Evolutionary conservation across 345 rosid genomes (phyloP).

Genomic region (Aurinia saxatilis): DNA sequence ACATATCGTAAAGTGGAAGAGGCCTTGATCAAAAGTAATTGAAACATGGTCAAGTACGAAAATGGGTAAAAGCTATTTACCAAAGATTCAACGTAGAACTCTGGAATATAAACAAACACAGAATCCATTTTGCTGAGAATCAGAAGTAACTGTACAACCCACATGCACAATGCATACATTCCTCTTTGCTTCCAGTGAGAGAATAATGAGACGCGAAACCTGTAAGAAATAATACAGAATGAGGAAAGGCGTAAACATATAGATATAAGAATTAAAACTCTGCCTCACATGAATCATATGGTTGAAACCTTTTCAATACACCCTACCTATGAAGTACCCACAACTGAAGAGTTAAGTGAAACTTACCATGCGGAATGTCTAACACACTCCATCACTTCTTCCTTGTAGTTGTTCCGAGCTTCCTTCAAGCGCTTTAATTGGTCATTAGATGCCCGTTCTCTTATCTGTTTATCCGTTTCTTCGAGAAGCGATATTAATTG

Average conservation of each 20-base stretch:
- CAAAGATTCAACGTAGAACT: slow-evolving; percentile 85
- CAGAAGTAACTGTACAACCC: slow-evolving; percentile 86
- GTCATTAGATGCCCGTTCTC: slow-evolving; percentile 58
- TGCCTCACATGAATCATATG: not conserved
- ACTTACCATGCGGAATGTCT: slow-evolving; percentile 88
- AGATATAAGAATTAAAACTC: slow-evolving; percentile 7
- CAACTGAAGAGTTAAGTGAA: not conserved
- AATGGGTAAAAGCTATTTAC: slow-evolving; percentile 34
- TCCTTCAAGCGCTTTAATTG: slow-evolving; percentile 84
- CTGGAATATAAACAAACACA: slow-evolving; percentile 73
- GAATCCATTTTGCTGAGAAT: slow-evolving; percentile 84
- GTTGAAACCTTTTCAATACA: not conserved
- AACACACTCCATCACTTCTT: slow-evolving; percentile 77
- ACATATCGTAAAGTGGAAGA: not conserved
- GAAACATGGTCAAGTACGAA: not conserved
- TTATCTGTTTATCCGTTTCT: slow-evolving; percentile 90
- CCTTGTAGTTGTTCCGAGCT: slow-evolving; percentile 77
- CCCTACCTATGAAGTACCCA: not conserved
- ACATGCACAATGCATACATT: slow-evolving; percentile 95
- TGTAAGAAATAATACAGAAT: slow-evolving; percentile 26
- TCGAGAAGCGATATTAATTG: slow-evolving; percentile 78
- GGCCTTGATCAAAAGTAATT: not conserved
- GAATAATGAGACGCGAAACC: slow-evolving; percentile 82
- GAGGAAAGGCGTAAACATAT: not conserved
- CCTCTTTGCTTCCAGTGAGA: slow-evolving; percentile 98